These are phyloP conservation scores for Daedaleopsis nitida DNA, from an alignment of 768 basidiomycete species.

Conservation along the genomic window DNA sequence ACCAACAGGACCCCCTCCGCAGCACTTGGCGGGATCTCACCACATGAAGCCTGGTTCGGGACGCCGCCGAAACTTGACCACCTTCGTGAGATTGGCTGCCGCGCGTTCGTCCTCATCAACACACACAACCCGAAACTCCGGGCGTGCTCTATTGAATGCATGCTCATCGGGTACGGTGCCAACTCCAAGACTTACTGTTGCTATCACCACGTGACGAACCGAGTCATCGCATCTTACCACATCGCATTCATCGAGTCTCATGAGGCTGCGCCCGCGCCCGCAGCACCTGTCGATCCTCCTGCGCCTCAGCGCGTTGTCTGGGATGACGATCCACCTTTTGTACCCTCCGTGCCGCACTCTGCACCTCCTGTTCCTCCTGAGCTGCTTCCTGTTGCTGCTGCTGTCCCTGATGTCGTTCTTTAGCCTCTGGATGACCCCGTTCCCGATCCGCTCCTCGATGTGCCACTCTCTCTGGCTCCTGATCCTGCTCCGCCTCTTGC, in stretches of 20 bases:
- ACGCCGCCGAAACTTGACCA: slow-evolving; percentile 21
- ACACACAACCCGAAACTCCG: slow-evolving; percentile 25
- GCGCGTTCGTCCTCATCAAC: slow-evolving; percentile 24
- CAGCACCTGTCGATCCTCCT: no score
- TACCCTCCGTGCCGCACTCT: background rate
- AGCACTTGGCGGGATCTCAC: slow-evolving; percentile 2
- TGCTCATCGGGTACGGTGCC: slow-evolving; percentile 25
- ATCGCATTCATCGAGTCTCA: slow-evolving; percentile 27
- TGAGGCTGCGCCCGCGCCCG: slow-evolving; percentile 1
- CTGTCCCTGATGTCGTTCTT: no score
- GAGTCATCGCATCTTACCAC: slow-evolving; percentile 19
- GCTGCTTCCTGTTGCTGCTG: background rate
- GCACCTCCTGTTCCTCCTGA: background rate
- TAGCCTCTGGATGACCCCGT: no score
- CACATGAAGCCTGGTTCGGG: slow-evolving; percentile 18
- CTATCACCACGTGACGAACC: slow-evolving; percentile 18
- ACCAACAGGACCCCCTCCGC: slow-evolving; percentile 5
- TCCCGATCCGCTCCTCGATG: background rate
- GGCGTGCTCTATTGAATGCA: slow-evolving; percentile 20
- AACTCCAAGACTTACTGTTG: slow-evolving; percentile 30
- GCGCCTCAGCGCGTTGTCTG: background rate
- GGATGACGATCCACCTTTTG: background rate
- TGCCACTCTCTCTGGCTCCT: no score
- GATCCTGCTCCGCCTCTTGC: no score
- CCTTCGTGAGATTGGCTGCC: slow-evolving; percentile 30